These are phyloP conservation scores for Yamadazyma paraphyllophila DNA, from an alignment of 805 yeast species.

Conservation along the genomic window DNA sequence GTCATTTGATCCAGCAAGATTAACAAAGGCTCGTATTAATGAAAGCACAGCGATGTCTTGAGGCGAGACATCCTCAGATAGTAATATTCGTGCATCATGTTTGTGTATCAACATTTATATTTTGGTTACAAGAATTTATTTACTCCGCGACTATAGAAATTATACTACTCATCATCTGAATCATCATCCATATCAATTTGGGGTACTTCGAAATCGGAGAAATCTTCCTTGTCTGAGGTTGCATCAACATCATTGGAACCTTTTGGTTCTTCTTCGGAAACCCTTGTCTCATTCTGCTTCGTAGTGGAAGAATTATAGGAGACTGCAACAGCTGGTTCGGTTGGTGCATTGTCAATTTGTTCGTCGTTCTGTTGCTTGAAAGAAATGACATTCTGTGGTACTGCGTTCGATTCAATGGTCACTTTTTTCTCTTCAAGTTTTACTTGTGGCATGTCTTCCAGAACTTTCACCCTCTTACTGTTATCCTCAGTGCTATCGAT, in stretches of 20 bases:
- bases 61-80: constrained; percentile 49
- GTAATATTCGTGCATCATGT: constrained; percentile 19
- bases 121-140: not conserved
- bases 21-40: constrained; percentile 30
- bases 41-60: constrained; percentile 51
- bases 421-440: not conserved
- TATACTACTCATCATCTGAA: constrained; percentile 33
- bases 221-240: constrained; percentile 11
- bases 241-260: not conserved
- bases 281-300: too few relatives aligned
- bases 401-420: not conserved
- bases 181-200: constrained; percentile 41
- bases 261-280: not conserved
- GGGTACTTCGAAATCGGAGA: constrained; percentile 54
- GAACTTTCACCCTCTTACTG: constrained; percentile 19
- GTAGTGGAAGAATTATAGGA: too few relatives aligned
- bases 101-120: constrained; percentile 3
- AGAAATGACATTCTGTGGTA: constrained; percentile 2
- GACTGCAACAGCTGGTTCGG: not conserved
- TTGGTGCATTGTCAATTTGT: not conserved
- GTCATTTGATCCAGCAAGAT: not conserved
- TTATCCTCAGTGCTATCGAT: constrained; percentile 13
- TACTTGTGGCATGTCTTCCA: constrained; percentile 1
- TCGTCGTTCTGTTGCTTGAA: constrained; percentile 6
- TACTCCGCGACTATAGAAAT: constrained; percentile 6